A percentile compares a stretch with the other conserved stretches of the same genome.
Conservation (phyloP, 495 filamentous ascomycete species). For the Hypoxylon subgilvum region DNA sequence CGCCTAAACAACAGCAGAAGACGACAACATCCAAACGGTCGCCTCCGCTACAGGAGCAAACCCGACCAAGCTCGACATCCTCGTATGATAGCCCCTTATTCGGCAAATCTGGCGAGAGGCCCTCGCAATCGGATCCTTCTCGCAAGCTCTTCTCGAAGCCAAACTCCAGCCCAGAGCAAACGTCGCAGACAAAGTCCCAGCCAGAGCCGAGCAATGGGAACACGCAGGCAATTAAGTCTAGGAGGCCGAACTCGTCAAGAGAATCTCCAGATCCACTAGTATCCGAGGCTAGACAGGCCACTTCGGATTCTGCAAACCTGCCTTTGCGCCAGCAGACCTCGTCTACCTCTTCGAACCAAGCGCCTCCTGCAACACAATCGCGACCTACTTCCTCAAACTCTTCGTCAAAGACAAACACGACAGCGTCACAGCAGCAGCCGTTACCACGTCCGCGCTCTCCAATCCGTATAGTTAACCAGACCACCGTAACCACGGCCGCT, state of each 20-base stretch:
- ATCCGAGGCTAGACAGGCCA: constrained; percentile 21
- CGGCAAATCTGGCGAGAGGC: constrained; percentile 39
- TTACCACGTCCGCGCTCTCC: constrained; percentile 23
- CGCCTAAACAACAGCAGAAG: constrained; percentile 26
- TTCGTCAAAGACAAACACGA: not conserved
- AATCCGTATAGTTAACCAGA: constrained; percentile 11
- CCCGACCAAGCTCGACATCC: constrained; percentile 31
- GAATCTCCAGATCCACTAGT: constrained; percentile 21
- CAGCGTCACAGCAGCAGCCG: constrained; percentile 33
- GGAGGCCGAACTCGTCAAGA: constrained; percentile 16
- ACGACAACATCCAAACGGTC: constrained; percentile 13
- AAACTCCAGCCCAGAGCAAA: constrained; percentile 4
- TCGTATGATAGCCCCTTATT: constrained; percentile 44
- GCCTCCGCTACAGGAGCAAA: constrained; percentile 24
- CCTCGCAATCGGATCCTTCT: constrained; percentile 29
- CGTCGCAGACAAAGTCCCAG: constrained; percentile 18
- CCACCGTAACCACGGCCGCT: constrained; percentile 28
- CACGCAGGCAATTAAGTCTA: constrained; percentile 4
- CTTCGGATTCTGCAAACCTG: constrained; percentile 13
- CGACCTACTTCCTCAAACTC: constrained; percentile 23
- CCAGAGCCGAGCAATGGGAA: constrained; percentile 19
- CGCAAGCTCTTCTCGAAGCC: constrained; percentile 42
- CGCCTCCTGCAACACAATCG: constrained; percentile 1
- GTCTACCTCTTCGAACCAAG: constrained; percentile 6
- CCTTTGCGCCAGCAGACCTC: constrained; percentile 5